Evolutionary conservation across 495 filamentous ascomycete species (phyloP).

Genomic region (Hypomontagnella submonticulosa): DNA sequence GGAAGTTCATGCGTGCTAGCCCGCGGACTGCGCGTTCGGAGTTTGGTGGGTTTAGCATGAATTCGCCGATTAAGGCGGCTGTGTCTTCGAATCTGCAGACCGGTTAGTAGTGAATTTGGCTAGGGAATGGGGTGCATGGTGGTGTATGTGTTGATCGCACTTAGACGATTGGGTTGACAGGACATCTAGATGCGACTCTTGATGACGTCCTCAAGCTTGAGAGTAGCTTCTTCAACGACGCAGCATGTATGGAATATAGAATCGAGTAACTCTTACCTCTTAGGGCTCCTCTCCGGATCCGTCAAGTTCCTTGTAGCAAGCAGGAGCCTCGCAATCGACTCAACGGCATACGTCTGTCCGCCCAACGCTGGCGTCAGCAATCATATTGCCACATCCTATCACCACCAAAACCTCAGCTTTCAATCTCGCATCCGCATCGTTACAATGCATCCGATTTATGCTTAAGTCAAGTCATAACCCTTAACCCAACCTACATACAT

Average conservation of each 20-base stretch:
- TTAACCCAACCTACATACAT: too few relatives aligned
- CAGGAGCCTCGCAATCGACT: conserved; percentile 68
- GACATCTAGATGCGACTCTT: not conserved
- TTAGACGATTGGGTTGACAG: too few relatives aligned
- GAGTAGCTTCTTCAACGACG: not conserved
- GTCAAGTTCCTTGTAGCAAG: conserved; percentile 69
- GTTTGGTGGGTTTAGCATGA: conserved; percentile 54
- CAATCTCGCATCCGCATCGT: not conserved
- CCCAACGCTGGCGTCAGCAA: conserved; percentile 6
- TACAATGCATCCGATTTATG: not conserved
- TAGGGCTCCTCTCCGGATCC: conserved; percentile 60
- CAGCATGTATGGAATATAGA: not conserved
- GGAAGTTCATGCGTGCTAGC: conserved; percentile 72
- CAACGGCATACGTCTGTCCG: conserved; percentile 72
- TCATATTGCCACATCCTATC: not conserved
- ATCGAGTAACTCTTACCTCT: conserved; percentile 53
- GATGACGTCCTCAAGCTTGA: not conserved
- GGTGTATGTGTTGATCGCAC: too few relatives aligned
- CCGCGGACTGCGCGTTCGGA: conserved; percentile 60
- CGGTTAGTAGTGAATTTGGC: conserved; percentile 1
- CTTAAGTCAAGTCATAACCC: not conserved
- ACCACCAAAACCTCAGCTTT: not conserved
- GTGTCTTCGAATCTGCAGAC: conserved; percentile 69
- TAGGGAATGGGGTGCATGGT: too few relatives aligned
- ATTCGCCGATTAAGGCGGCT: conserved; percentile 65